Percentiles rank a stretch among this genome's conserved stretches.
phyloP scores from a whole-genome alignment of 345 rosid species.

The Gossypium arboreum region DNA sequence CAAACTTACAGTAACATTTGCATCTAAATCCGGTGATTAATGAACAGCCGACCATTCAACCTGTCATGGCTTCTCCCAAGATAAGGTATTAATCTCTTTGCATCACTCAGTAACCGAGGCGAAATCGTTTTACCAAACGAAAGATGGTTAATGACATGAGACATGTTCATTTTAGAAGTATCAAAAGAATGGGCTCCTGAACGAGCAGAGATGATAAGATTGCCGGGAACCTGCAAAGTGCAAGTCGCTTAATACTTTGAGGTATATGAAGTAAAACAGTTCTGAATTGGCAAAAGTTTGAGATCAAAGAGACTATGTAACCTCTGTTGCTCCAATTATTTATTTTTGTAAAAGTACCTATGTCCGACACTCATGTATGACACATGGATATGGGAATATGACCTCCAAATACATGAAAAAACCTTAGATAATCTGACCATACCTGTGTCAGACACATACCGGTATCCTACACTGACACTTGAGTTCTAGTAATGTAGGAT shows the following conservation, averaged over 20 bases:
- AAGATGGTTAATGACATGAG: conserved; percentile 84
- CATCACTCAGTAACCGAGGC: conserved; percentile 56
- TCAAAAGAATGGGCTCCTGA: conserved; percentile 96
- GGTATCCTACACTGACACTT: background rate
- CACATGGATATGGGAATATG: background rate
- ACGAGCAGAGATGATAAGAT: conserved; percentile 82
- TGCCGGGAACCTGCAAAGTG: conserved; percentile 83
- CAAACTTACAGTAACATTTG: conserved; percentile 91
- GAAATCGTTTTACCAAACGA: conserved; percentile 75
- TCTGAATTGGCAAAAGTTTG: background rate
- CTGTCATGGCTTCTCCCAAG: conserved; percentile 79
- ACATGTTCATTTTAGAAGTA: conserved; percentile 87
- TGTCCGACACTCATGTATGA: background rate
- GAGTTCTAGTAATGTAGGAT: background rate
- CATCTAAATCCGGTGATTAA: conserved; percentile 73
- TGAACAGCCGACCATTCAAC: conserved; percentile 73
- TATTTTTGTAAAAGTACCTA: background rate
- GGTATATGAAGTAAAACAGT: background rate
- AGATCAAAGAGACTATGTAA: background rate
- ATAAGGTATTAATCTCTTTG: conserved; percentile 65
- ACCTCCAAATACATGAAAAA: background rate
- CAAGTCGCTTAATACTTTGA: conserved; percentile 4
- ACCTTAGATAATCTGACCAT: background rate
- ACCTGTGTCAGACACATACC: background rate
- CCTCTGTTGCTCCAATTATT: background rate